phyloP scores from a whole-genome alignment of 106 monocot genomes.

The Allium sativum region DNA sequence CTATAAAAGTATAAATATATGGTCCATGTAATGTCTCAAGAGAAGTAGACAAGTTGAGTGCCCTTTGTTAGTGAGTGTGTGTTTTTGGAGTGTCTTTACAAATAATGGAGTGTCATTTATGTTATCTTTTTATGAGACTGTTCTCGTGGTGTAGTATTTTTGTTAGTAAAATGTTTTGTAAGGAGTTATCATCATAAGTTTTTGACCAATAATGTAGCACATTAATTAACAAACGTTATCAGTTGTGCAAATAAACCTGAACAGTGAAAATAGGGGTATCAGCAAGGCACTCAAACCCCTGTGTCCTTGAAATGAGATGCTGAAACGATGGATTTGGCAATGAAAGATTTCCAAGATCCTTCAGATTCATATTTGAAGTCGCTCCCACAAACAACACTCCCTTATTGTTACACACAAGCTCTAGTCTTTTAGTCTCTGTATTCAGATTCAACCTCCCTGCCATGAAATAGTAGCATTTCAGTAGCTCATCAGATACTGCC shows the following conservation, averaged over 20 bases:
- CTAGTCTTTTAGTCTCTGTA: constrained; percentile 30
- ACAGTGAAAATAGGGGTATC: constrained; percentile 48
- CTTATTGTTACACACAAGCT: constrained; percentile 72
- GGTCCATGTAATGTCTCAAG: too few species aligned
- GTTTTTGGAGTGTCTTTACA: too few species aligned
- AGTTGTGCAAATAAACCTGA: constrained; percentile 31
- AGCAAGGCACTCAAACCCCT: constrained; percentile 15
- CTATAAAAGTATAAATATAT: too few species aligned
- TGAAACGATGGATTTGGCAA: constrained; percentile 66
- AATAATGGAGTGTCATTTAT: too few species aligned
- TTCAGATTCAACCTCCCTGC: constrained; percentile 60
- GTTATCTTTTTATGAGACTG: too few species aligned
- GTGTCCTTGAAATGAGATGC: constrained; percentile 31
- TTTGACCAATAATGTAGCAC: too few species aligned
- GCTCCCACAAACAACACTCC: constrained; percentile 52
- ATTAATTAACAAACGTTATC: too few species aligned
- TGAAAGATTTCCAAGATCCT: constrained; percentile 50
- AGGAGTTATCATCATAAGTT: too few species aligned
- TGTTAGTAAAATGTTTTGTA: too few species aligned
- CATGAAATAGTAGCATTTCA: constrained; percentile 72
- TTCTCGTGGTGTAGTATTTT: too few species aligned
- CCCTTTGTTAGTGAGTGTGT: too few species aligned
- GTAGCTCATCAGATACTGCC: constrained; percentile 39
- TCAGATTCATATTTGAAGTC: constrained; percentile 27
- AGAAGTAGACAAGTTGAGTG: too few species aligned